Evolutionary conservation across 371 early-diverging fungal species (phyloP).

Genomic region (Chytridium lagenaria): DNA sequence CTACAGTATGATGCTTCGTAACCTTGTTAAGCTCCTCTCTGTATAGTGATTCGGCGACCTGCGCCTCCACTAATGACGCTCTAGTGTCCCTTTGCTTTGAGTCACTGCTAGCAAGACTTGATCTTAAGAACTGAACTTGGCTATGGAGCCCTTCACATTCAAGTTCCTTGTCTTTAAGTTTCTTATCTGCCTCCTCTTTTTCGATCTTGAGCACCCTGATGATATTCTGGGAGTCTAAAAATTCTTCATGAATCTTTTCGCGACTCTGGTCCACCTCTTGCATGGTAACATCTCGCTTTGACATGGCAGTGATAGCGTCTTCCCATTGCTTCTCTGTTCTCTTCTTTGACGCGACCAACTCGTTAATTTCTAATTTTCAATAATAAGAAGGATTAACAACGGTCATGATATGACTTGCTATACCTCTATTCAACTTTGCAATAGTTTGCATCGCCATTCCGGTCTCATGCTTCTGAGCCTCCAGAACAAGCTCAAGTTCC

Average conservation of each 20-base stretch:
- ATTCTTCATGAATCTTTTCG: slow-evolving; percentile 22
- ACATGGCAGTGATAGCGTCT: slow-evolving; percentile 57
- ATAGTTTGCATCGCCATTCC: slow-evolving; percentile 48
- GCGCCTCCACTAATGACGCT: slow-evolving; percentile 42
- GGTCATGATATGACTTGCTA: background rate
- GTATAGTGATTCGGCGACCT: slow-evolving; percentile 53
- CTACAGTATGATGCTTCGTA: slow-evolving; percentile 40
- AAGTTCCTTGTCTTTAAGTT: slow-evolving; percentile 42
- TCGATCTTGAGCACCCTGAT: slow-evolving; percentile 40
- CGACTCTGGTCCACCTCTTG: slow-evolving; percentile 39
- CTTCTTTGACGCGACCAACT: slow-evolving; percentile 36
- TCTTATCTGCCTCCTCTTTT: slow-evolving; percentile 39
- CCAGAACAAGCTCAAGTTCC: slow-evolving; percentile 43
- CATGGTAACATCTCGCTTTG: slow-evolving; percentile 55
- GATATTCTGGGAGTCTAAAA: slow-evolving; percentile 32
- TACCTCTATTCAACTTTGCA: slow-evolving; percentile 49
- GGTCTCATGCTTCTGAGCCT: slow-evolving; percentile 49
- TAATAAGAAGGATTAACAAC: slow-evolving; percentile 19
- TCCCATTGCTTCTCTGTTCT: slow-evolving; percentile 56
- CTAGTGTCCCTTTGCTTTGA: slow-evolving; percentile 36
- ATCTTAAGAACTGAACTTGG: slow-evolving; percentile 31
- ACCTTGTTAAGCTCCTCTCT: slow-evolving; percentile 49
- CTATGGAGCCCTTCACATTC: slow-evolving; percentile 35
- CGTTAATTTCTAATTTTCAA: slow-evolving; percentile 43
- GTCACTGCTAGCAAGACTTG: slow-evolving; percentile 18